These are phyloP conservation scores for Fistulifera solaris DNA, from an alignment of 108 stramenopile species.

Conservation along the genomic window DNA sequence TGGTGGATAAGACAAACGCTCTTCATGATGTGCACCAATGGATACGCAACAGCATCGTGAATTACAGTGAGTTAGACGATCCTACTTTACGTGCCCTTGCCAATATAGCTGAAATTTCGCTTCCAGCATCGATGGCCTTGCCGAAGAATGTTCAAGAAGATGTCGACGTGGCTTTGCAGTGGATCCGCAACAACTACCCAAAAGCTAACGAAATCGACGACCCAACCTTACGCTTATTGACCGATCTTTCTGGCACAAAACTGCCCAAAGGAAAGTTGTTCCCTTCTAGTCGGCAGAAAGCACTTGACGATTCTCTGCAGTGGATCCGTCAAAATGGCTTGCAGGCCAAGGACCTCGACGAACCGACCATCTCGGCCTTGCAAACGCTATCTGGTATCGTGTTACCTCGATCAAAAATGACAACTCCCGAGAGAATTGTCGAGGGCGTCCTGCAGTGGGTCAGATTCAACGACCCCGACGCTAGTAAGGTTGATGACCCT, in stretches of 20 bases:
- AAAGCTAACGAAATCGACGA: not conserved
- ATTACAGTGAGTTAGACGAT: not conserved
- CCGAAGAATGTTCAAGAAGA: not conserved
- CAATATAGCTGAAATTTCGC: not conserved
- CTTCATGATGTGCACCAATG: not conserved
- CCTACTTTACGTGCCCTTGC: not conserved
- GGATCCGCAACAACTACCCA: conserved; percentile 5
- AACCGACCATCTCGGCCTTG: conserved; percentile 1
- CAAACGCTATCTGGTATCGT: conserved; percentile 1
- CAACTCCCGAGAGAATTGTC: not conserved
- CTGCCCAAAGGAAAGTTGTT: not conserved
- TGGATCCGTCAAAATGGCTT: no score
- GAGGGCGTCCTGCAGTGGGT: conserved; percentile 5
- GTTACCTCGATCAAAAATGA: not conserved
- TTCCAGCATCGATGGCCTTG: no score
- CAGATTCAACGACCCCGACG: conserved; percentile 2
- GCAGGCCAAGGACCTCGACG: no score
- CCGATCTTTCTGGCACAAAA: conserved; percentile 1
- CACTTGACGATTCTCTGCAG: not conserved
- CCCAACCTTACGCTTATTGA: conserved; percentile 2
- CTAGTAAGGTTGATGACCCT: conserved; percentile 6
- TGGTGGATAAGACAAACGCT: not conserved
- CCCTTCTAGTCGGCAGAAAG: conserved; percentile 2
- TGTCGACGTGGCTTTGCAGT: conserved; percentile 1
- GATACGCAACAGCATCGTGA: not conserved